A percentile compares a stretch with the other conserved stretches of the same genome.
These are phyloP conservation scores for Lactarius sanguifluus DNA, from an alignment of 768 basidiomycete genomes.

Conservation along the genomic window DNA sequence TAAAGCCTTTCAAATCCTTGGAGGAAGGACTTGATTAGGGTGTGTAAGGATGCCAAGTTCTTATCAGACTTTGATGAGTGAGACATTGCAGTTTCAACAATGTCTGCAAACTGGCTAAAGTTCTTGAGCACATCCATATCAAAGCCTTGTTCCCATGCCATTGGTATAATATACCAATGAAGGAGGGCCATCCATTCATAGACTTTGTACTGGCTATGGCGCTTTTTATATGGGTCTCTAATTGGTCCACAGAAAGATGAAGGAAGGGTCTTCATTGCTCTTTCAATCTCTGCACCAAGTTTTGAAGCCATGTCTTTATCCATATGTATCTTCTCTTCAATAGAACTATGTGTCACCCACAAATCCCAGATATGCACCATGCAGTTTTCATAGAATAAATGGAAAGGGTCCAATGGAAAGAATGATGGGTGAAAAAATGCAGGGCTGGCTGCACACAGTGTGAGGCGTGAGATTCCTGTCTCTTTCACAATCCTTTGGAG, in stretches of 20 bases:
- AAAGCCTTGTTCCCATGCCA: background rate
- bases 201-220: no score
- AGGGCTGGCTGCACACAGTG: background rate
- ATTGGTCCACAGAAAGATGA: background rate
- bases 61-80: background rate
- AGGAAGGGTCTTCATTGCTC: background rate
- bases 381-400: slow-evolving; percentile 40
- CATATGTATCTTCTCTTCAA: background rate
- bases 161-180: background rate
- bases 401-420: slow-evolving; percentile 41
- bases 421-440: slow-evolving; percentile 39
- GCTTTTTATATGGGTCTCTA: background rate
- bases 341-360: slow-evolving; percentile 31
- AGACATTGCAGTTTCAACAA: slow-evolving; percentile 7
- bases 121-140: slow-evolving; percentile 23
- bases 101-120: slow-evolving; percentile 2
- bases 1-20: slow-evolving; percentile 3
- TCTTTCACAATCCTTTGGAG: background rate
- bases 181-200: no score
- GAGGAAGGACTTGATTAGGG: background rate
- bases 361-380: slow-evolving; percentile 37
- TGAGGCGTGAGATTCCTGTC: background rate
- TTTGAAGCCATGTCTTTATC: slow-evolving; percentile 3
- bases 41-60: background rate
- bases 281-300: background rate